Base-by-base conservation (phyloP, 768 basidiomycete genomes). In the Lentinula sp. region DNA sequence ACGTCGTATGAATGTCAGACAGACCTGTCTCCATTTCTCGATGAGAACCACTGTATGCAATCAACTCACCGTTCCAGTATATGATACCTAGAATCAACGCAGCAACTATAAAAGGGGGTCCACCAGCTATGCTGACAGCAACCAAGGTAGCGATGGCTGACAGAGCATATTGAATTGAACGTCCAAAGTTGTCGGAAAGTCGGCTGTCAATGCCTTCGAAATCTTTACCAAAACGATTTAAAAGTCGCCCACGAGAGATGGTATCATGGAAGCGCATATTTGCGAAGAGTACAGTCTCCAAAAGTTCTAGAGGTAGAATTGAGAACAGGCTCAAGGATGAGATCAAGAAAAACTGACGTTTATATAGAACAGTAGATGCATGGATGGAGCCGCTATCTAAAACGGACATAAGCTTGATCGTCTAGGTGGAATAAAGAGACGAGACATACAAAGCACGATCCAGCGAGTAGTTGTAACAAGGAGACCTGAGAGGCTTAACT, bases 201-300 rank as follows among this genome's bases (percentile, higher is more conserved):
- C 70, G 84, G 65, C 91, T 93, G 69, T 95, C 93, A 52, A 95
- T 84, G 28, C 80, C 89, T 76, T 95, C 93, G 60, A 95, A 90
- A 69, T 95, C 94, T 71, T 95, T 95, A 46, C 94, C 93, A 64
- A 91, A 89, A 50, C 93, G 78, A 65, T 95, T 93, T 40, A 95
- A 72, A 9, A 91, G 75, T 2, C 93, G 84, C 5, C 95, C 95
- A 40, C 92, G 84, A 55, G 88, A 91, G 2, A 92, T 84, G 0
- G 94, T 97, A 68, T 97, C 95, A 66, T 96, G 95, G 79, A 97
- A 96, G 45, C 94, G 84, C 60, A 96, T 87, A 50, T 92, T 84
- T 7, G 94, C 91, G 67, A 95, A 95, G 1, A 97, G 76, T 2
- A 96, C 87, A 0, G 86, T 72, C 68, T 95, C 89, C 31, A 95